Evolutionary conservation across 1,284 basidiomycete genomes (phyloP), one percentile per base, ranked within the genome.

Genomic region (Hemileia vastatrix): DNA sequence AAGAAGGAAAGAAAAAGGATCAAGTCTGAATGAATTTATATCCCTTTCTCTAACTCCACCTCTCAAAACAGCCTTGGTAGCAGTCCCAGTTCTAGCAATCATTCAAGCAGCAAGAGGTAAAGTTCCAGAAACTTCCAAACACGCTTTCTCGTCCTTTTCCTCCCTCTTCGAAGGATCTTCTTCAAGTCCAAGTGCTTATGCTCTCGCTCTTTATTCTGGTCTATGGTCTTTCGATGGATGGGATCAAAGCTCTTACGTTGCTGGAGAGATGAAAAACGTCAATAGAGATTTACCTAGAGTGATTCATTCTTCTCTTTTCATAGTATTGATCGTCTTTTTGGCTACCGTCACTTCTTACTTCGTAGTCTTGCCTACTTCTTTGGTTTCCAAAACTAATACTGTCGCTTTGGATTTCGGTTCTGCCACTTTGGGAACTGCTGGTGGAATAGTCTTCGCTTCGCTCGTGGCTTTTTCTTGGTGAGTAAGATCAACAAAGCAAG

Each of bases 211-310:
- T 2, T 99, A 97, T 77, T 95, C 90, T 9, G 91, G 91, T 0
- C 77, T 98, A 1, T 98, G 92, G 91, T 90, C 91, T 1, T 91
- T 90, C 70, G 90, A 93, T 74, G 91, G 93, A 0, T 96, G 91
- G 89, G 71, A 76, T 75, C 72, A 53, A 68, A 72, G 48, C 58
- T 61, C 23, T 74, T 96, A 88, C 68, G 88, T 97, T 3, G 90
- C 88, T 5, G 93, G 92, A 24, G 93, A 96, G 76, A 90, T 97
- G 81, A 81, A 83, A 60, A 83, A 87, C 64, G 85, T 89, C 1
- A 84, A 86, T 68, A 86, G 84, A 69, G 91, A 92, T 71, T 86
- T 97, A 52, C 93, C 93, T 0, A 81, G 86, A 61, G 86, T 88
- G 0, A 91, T 98, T 52, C 92, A 96, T 74, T 79, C 81, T 3